Conservation (phyloP, 139 green algal genomes). For the Asterochloris sp. region DNA sequence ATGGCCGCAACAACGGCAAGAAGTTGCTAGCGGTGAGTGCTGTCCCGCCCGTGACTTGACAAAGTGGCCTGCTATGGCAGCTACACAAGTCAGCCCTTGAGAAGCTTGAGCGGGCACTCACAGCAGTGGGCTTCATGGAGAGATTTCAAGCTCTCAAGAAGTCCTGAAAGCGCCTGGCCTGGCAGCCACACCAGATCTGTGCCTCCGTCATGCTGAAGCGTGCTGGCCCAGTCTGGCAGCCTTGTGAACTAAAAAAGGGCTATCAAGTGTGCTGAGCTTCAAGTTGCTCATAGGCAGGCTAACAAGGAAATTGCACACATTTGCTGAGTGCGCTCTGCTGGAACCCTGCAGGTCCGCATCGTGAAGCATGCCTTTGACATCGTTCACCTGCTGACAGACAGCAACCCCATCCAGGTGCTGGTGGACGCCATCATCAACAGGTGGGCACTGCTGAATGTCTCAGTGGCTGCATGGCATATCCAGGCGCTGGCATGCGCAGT, state of each 20-base stretch:
- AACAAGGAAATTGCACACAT: not conserved
- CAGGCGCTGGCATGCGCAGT: no score
- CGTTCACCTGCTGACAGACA: conserved; percentile 97
- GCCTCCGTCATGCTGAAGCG: no score
- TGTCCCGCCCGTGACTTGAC: not conserved
- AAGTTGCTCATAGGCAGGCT: not conserved
- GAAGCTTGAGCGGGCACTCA: no score
- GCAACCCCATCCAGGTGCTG: conserved; percentile 97
- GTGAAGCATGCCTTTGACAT: conserved; percentile 99
- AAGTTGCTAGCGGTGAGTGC: conserved; percentile 92
- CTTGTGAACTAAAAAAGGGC: no score
- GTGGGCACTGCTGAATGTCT: conserved; percentile 28
- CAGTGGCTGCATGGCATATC: no score
- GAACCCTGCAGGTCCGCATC: conserved; percentile 73
- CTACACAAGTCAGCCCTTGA: no score
- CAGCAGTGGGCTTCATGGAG: not conserved
- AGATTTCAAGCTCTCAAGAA: not conserved
- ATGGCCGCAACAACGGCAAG: conserved; percentile 99
- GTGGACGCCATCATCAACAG: conserved; percentile 99
- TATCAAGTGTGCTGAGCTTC: not conserved
- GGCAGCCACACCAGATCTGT: no score
- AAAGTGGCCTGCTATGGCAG: no score
- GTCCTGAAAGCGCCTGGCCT: no score
- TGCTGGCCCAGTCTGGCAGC: no score
- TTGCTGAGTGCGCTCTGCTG: not conserved